Evolutionary conservation across 2,329 filamentous ascomycete genomes (phyloP).

Genomic region (Clonostachys sp.): DNA sequence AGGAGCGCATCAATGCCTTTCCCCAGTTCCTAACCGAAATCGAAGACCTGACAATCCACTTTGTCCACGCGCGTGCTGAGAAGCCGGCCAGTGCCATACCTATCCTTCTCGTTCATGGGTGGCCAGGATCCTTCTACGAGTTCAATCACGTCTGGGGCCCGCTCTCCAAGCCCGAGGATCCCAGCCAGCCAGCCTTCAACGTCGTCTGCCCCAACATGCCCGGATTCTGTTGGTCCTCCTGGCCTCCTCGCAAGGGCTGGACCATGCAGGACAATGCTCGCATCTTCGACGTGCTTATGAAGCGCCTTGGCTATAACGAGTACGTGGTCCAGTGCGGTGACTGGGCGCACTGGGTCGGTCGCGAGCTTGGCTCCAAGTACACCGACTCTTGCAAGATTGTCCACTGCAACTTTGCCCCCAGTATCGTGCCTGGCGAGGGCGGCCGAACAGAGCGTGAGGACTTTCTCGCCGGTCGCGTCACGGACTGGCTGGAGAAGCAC

Average conservation of each 20-base stretch:
- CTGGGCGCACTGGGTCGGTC: conserved; percentile 31
- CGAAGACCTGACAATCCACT: conserved; percentile 9
- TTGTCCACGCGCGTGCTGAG: conserved; percentile 6
- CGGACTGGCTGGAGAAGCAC: conserved; percentile 26
- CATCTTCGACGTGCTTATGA: conserved; percentile 25
- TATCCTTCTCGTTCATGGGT: conserved; percentile 31
- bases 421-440: conserved; percentile 19
- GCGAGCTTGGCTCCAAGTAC: conserved; percentile 25
- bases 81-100: conserved; percentile 20
- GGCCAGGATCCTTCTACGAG: conserved; percentile 35
- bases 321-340: conserved; percentile 32
- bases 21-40: conserved; percentile 6
- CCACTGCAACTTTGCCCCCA: conserved; percentile 33
- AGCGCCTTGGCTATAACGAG: conserved; percentile 23
- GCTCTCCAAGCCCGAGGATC: conserved; percentile 15
- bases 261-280: conserved; percentile 25
- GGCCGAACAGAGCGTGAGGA: conserved; percentile 23
- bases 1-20: conserved; percentile 4
- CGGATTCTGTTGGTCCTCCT: conserved; percentile 23
- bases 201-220: conserved; percentile 29
- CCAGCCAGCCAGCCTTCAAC: conserved; percentile 18
- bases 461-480: conserved; percentile 15
- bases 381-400: conserved; percentile 25
- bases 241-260: conserved; percentile 18
- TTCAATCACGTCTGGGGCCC: conserved; percentile 29